phyloP scores from a whole-genome alignment of 2,329 filamentous ascomycete species.

The Calonectria hongkongensis region DNA sequence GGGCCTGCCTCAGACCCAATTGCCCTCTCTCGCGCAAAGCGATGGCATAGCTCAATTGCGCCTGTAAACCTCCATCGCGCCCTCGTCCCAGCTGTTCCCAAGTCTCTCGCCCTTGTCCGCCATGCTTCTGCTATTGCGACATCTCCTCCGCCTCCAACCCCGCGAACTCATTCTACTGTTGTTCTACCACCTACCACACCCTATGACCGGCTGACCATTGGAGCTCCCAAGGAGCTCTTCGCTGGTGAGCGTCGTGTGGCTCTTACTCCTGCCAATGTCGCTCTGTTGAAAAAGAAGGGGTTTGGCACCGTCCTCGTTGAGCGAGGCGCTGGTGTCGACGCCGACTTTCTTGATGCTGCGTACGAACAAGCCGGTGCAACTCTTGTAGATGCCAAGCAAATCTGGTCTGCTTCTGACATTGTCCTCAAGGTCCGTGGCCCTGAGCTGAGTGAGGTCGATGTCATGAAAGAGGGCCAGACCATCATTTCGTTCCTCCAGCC shows the following conservation, averaged over 20 bases:
- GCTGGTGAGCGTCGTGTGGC: slow-evolving; percentile 88
- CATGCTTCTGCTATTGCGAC: slow-evolving; percentile 59
- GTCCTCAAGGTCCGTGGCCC: slow-evolving; percentile 90
- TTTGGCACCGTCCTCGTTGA: slow-evolving; percentile 86
- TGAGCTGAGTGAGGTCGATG: slow-evolving; percentile 80
- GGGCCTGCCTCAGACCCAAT: slow-evolving; percentile 47
- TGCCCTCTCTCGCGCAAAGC: slow-evolving; percentile 54
- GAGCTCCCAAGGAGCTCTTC: slow-evolving; percentile 86
- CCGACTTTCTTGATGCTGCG: slow-evolving; percentile 85
- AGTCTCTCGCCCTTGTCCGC: slow-evolving; percentile 62
- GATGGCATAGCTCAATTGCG: slow-evolving; percentile 63
- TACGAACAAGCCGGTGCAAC: slow-evolving; percentile 88
- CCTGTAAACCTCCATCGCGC: slow-evolving; percentile 54
- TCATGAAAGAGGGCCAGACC: slow-evolving; percentile 81
- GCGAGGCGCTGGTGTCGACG: slow-evolving; percentile 84
- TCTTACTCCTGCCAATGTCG: slow-evolving; percentile 88
- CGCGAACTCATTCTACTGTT: slow-evolving; percentile 63
- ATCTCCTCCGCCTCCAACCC: slow-evolving; percentile 42
- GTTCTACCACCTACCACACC: slow-evolving; percentile 71
- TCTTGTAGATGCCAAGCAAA: slow-evolving; percentile 79
- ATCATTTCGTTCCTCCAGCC: slow-evolving; percentile 91
- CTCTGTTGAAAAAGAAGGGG: slow-evolving; percentile 89
- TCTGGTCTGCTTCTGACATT: slow-evolving; percentile 86
- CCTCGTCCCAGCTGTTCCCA: slow-evolving; percentile 54
- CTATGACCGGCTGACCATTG: slow-evolving; percentile 84